These are phyloP conservation scores for Botryotinia convoluta DNA, from an alignment of 2,329 filamentous ascomycete genomes.

Conservation along the genomic window DNA sequence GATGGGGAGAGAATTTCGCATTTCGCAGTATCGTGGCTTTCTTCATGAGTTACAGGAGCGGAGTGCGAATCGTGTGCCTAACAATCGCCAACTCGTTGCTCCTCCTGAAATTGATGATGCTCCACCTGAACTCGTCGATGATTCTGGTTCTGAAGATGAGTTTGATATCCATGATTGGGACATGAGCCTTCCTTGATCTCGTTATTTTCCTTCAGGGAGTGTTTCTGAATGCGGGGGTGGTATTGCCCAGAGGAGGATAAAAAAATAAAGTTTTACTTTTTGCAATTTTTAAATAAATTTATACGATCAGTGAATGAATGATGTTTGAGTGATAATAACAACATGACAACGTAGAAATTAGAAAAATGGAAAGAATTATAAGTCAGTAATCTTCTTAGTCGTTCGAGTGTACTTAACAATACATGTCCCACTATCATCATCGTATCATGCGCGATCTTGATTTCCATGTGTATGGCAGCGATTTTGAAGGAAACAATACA, in stretches of 20 bases:
- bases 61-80: too few relatives aligned
- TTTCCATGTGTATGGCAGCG: neutral
- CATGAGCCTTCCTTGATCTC: neutral
- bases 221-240: neutral
- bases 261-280: neutral
- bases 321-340: neutral
- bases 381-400: too few relatives aligned
- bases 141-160: neutral
- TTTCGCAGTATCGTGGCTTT: neutral
- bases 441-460: neutral
- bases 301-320: neutral
- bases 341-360: neutral
- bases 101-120: neutral
- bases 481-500: neutral
- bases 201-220: neutral
- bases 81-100: neutral
- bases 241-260: neutral
- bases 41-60: neutral
- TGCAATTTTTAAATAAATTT: neutral
- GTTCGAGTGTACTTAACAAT: neutral
- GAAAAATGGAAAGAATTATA: neutral
- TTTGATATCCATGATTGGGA: neutral
- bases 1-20: neutral
- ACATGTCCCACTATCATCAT: neutral
- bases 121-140: neutral